These are phyloP conservation scores for Penicillium fimorum DNA, from an alignment of 495 filamentous ascomycete genomes.

Conservation along the genomic window DNA sequence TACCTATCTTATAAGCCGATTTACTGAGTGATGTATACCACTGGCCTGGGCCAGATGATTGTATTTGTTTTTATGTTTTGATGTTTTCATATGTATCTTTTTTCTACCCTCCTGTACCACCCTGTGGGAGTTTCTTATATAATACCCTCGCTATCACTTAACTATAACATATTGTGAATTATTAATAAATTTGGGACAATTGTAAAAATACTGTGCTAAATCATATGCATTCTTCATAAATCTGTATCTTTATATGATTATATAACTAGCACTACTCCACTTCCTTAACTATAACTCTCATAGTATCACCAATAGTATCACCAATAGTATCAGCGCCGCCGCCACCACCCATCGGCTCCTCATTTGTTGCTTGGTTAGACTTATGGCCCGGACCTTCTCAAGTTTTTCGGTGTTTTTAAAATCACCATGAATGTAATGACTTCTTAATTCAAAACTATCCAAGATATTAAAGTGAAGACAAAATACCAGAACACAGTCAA, in stretches of 20 bases:
- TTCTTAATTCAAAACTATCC: too few species aligned
- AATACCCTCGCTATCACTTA: neutral
- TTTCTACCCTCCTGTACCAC: neutral
- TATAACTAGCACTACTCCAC: too few species aligned
- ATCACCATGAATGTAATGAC: too few species aligned
- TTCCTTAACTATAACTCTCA: neutral
- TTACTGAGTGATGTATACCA: slow-evolving; percentile 17
- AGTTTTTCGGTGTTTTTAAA: too few species aligned
- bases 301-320: neutral
- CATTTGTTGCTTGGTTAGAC: neutral
- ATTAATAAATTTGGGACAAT: neutral
- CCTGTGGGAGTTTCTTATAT: neutral
- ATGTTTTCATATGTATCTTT: neutral
- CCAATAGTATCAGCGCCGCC: neutral
- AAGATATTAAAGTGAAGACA: too few species aligned
- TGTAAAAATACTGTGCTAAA: too few species aligned
- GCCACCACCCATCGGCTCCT: neutral
- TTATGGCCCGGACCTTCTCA: too few species aligned
- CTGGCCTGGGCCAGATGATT: neutral
- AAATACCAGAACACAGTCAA: too few species aligned
- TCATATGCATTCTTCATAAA: too few species aligned
- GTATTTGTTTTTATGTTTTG: neutral
- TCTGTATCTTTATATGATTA: too few species aligned
- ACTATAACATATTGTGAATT: neutral
- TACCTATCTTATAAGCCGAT: slow-evolving; percentile 36